phyloP scores from a whole-genome alignment of 176 grass and related monocot species.

The Hsuehochloa calcarea region DNA sequence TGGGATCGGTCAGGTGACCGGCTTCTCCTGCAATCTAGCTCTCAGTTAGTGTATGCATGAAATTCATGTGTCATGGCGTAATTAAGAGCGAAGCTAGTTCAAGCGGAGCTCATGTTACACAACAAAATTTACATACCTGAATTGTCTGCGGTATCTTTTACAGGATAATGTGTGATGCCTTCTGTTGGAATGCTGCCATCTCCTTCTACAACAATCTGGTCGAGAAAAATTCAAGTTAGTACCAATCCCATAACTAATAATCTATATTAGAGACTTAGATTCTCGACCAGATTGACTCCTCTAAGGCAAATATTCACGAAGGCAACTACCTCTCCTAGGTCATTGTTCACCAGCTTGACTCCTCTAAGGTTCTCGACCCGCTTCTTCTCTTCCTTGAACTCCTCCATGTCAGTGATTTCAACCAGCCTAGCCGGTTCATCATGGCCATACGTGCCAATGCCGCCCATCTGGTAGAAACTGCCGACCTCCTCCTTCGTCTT shows the following conservation, averaged over 20 bases:
- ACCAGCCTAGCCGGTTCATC: conserved; percentile 48
- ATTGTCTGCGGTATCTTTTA: conserved; percentile 51
- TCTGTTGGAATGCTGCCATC: conserved; percentile 43
- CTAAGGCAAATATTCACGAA: neutral
- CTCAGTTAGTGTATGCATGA: conserved; percentile 44
- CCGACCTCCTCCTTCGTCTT: conserved; percentile 30
- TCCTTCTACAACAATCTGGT: conserved; percentile 66
- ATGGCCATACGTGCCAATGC: conserved; percentile 26
- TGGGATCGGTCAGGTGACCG: conserved; percentile 51
- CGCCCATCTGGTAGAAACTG: conserved; percentile 42
- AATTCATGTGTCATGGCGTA: neutral
- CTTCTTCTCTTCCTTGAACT: conserved; percentile 67
- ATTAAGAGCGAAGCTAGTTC: neutral
- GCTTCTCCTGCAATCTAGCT: conserved; percentile 97
- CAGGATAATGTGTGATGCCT: conserved; percentile 52
- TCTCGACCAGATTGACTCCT: too few species aligned
- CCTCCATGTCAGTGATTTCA: conserved; percentile 67
- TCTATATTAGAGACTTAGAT: neutral
- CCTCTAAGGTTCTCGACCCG: conserved; percentile 70
- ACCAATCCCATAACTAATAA: neutral
- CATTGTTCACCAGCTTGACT: conserved; percentile 65
- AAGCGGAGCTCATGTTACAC: neutral
- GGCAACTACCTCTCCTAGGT: conserved; percentile 66
- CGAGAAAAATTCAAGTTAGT: conserved; percentile 6
- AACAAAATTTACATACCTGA: conserved; percentile 57